Evolutionary conservation across 2,329 filamentous ascomycete species (phyloP), one percentile per base, ranked within the genome.

Genomic region (Proliferodiscus dingleyae): DNA sequence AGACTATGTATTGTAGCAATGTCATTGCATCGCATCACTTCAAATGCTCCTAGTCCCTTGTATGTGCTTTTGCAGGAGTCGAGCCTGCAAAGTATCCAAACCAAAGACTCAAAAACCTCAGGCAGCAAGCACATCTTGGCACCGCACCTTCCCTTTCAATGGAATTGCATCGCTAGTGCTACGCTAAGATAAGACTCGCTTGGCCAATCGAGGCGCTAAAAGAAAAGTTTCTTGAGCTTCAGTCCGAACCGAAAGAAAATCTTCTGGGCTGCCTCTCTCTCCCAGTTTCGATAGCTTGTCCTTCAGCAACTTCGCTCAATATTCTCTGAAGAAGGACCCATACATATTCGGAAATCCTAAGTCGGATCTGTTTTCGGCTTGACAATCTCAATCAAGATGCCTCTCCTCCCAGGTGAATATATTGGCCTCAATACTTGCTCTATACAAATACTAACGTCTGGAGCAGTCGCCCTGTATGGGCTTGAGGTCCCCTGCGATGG

Each of bases 401-500:
- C 77, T 67, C 66, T 74, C 54, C 64, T 77, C 62, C 76, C 79
- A 53, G 60, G 56, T 64, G 55, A 55, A 45, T 52, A 33, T 5
- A 38, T 16, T 24, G 15, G 4, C 34, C n/a, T 6, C 34, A 15
- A 10, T 21, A 8, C 22, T n/a, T 22, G 29, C 37, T 7, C 41
- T 18, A 22, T 41, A 49, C n/a, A 15, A 33, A 21, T 47, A 52
- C 58, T 78, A 75, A 64, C 45, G 30, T 34, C 15, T 42, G 37
- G 9, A 30, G 45, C 48, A 64, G 86, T 93, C 68, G 87, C 87
- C 67, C 77, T 97, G 66, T 98, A 93, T 68, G 89, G 90, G 71
- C 85, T 96, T 59, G 83, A 89, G 75, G 87, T 97, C 69, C 89
- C 89, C 60, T 78, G 87, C 59, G 88, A 86, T 64, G 87, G 88